phyloP scores from a whole-genome alignment of 208 protist species.

The Kentomonas sorsogonicus region DNA sequence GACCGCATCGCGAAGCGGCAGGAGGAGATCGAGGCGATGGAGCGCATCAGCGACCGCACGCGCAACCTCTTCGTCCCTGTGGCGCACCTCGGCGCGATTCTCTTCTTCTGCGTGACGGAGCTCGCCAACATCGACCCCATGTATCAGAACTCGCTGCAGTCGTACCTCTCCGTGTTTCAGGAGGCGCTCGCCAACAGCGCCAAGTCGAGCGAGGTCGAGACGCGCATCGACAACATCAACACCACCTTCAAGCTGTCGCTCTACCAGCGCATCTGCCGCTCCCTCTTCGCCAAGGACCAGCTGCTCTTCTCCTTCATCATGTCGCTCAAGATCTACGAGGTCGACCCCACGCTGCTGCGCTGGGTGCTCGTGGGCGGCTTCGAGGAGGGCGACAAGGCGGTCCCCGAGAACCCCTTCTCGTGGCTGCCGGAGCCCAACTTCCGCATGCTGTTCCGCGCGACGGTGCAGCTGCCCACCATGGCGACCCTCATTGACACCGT shows the following conservation, averaged over 20 bases:
- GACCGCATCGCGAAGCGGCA: constrained; percentile 93
- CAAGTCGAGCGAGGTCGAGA: constrained; percentile 66
- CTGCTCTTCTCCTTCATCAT: constrained; percentile 95
- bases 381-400: constrained; percentile 27
- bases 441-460: constrained; percentile 72
- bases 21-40: constrained; percentile 94
- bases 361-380: constrained; percentile 91
- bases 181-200: constrained; percentile 82
- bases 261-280: constrained; percentile 87
- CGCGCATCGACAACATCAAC: constrained; percentile 79
- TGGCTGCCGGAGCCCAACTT: constrained; percentile 91
- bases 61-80: constrained; percentile 93
- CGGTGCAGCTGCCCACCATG: constrained; percentile 61
- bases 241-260: constrained; percentile 81
- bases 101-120: constrained; percentile 98
- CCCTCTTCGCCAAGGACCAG: constrained; percentile 92
- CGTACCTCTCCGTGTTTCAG: constrained; percentile 95
- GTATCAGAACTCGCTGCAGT: constrained; percentile 96
- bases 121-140: constrained; percentile 95
- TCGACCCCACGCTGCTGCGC: constrained; percentile 81
- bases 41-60: constrained; percentile 95
- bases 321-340: constrained; percentile 88
- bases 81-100: constrained; percentile 90
- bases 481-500: constrained; percentile 33
- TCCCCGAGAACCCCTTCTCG: constrained; percentile 42